Base-by-base conservation (phyloP, 2,329 filamentous ascomycete species). In the Arthrobotrys sphaeroides region DNA sequence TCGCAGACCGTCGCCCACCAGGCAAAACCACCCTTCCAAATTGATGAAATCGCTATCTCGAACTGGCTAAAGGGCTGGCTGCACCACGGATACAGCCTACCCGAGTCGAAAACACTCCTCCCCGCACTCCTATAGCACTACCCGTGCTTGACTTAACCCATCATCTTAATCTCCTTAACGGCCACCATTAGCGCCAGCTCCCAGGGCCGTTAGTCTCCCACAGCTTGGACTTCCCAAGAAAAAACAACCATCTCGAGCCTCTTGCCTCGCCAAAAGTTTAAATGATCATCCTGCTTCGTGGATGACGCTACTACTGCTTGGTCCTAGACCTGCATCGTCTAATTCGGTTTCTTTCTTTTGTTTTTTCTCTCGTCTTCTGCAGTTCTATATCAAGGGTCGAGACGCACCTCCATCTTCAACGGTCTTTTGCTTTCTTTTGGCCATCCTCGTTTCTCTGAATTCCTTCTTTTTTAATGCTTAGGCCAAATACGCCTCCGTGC, bases 401-500 rank as follows among this genome's bases (percentile, higher is more conserved):
- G 47, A 42, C 51, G 42, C 42, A 42, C 40, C 40, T 60, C 33
- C 31, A 49, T 22, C 42, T 49, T 38, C 68, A 73, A 73, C 60
- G 38, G 60, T 51, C 57, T 53, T 74, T 55, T 74, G 57, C 64
- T 74, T 74, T 74, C 55, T 74, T 65, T 74, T 53, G 42, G 42
- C 18, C 43, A 67, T 45, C 70, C 57, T 24, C 51, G 51, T 26
- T 47, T 67, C 70, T 68, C 62, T 68, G 26, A 45, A 24, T 74
- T 74, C 53, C 62, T 74, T 74, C 62, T 62, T 74, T 74, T 68
- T 74, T 74, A 45, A 61, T 62, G 43, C 55, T 57, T 36, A 59
- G 42, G 66, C 24, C 57, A 59, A 55, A 43, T 55, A 70, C 31
- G 28, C 55, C 20, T 38, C 18, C 31, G 45, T 70, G 20, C 45